Conservation (phyloP, 768 basidiomycete species). For the Pulveroboletus sp. region DNA sequence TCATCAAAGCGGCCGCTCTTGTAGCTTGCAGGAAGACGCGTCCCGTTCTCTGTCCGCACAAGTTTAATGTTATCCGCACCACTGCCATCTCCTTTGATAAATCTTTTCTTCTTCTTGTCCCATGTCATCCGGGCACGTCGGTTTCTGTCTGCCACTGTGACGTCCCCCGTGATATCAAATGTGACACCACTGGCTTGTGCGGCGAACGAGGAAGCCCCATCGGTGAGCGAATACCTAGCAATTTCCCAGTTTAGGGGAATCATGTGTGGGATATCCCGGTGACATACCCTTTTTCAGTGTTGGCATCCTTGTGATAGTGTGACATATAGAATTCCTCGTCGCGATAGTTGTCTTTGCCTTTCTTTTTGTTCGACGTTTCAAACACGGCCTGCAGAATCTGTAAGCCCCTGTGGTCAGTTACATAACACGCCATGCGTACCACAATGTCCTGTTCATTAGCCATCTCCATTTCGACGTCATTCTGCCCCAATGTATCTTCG, state of each 20-base stretch:
- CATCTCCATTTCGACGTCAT: constrained; percentile 52
- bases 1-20: constrained; percentile 93
- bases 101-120: constrained; percentile 97
- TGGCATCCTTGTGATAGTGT: constrained; percentile 83
- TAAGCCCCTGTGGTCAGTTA: constrained; percentile 3
- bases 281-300: constrained; percentile 85
- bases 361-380: constrained; percentile 47
- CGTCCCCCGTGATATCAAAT: constrained; percentile 83
- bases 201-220: constrained; percentile 83
- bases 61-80: constrained; percentile 94
- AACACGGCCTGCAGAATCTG: constrained; percentile 57
- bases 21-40: constrained; percentile 87
- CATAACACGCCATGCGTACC: constrained; percentile 38
- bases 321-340: constrained; percentile 92
- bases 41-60: constrained; percentile 89
- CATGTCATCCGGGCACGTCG: constrained; percentile 67
- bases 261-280: not conserved
- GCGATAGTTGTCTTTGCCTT: constrained; percentile 49
- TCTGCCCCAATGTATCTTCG: constrained; percentile 28
- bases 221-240: constrained; percentile 79
- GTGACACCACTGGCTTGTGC: constrained; percentile 77
- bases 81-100: constrained; percentile 77
- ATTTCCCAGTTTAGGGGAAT: not conserved
- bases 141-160: constrained; percentile 52
- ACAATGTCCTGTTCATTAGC: constrained; percentile 77